phyloP scores from a whole-genome alignment of 352 stramenopile genomes.

The Globisporangium perplexum region DNA sequence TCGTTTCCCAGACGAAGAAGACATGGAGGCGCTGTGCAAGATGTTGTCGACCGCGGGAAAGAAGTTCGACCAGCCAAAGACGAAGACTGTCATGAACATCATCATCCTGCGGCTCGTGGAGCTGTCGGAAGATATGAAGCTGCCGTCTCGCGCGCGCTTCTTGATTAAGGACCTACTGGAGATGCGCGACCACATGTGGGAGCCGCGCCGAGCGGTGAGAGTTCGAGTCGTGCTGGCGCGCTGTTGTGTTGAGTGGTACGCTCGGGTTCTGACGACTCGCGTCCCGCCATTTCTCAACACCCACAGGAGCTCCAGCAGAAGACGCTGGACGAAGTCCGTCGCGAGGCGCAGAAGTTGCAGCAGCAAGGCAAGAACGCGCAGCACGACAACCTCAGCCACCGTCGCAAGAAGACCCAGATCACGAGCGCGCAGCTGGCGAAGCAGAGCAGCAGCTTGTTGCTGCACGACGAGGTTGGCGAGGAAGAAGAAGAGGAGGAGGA shows the following conservation, averaged over 20 bases:
- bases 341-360: constrained; percentile 77
- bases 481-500: constrained; percentile 14
- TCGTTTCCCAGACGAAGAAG: constrained; percentile 77
- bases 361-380: constrained; percentile 85
- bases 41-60: constrained; percentile 80
- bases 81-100: constrained; percentile 78
- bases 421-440: constrained; percentile 76
- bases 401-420: constrained; percentile 71
- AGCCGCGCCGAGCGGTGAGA: constrained; percentile 65
- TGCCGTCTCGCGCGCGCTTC: constrained; percentile 75
- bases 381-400: constrained; percentile 70
- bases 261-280: too few species aligned
- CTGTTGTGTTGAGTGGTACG: neutral
- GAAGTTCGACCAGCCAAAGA: constrained; percentile 80
- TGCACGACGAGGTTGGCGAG: constrained; percentile 29
- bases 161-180: constrained; percentile 82
- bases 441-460: constrained; percentile 71
- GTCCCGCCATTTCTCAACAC: too few species aligned
- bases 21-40: constrained; percentile 84
- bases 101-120: constrained; percentile 82
- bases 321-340: constrained; percentile 78
- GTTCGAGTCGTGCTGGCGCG: neutral
- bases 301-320: constrained; percentile 80
- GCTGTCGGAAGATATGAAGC: constrained; percentile 63
- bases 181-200: constrained; percentile 84